Conservation (phyloP, 1,139 yeast species). For the Hyphopichia buzzinii region DNA sequence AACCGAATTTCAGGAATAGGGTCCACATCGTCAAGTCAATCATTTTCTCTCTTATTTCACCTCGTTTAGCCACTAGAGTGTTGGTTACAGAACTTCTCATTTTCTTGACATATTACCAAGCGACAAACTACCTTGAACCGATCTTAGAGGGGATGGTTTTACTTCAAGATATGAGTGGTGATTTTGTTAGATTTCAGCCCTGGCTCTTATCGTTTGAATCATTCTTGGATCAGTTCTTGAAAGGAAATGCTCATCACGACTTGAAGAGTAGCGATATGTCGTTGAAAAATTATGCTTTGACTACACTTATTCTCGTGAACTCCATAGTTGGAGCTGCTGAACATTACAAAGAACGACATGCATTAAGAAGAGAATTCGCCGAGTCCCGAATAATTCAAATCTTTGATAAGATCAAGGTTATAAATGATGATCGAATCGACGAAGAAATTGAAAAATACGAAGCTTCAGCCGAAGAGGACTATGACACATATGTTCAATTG, state of each 20-base stretch:
- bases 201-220: slow-evolving; percentile 42
- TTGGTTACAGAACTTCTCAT: slow-evolving; percentile 44
- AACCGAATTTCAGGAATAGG: slow-evolving; percentile 20
- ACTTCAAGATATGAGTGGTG: slow-evolving; percentile 38
- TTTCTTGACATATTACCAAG: slow-evolving; percentile 29
- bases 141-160: slow-evolving; percentile 33
- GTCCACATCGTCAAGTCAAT: slow-evolving; percentile 35
- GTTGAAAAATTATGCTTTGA: slow-evolving; percentile 41
- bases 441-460: slow-evolving; percentile 48
- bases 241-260: slow-evolving; percentile 14
- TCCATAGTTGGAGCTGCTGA: slow-evolving; percentile 39
- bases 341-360: slow-evolving; percentile 27
- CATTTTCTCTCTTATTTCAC: slow-evolving; percentile 38
- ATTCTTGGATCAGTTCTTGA: slow-evolving; percentile 31
- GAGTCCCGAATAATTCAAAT: slow-evolving; percentile 39
- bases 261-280: slow-evolving; percentile 18
- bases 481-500: too few relatives aligned
- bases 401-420: slow-evolving; percentile 34
- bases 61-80: slow-evolving; percentile 40
- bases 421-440: slow-evolving; percentile 39
- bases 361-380: slow-evolving; percentile 38
- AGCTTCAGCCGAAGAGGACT: slow-evolving; percentile 41
- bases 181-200: slow-evolving; percentile 37
- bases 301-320: slow-evolving; percentile 45
- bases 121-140: slow-evolving; percentile 22